Evolutionary conservation across 2,329 filamentous ascomycete species (phyloP), one percentile per base, ranked within the genome.

Genomic region (Trichoderma simmonsii): DNA sequence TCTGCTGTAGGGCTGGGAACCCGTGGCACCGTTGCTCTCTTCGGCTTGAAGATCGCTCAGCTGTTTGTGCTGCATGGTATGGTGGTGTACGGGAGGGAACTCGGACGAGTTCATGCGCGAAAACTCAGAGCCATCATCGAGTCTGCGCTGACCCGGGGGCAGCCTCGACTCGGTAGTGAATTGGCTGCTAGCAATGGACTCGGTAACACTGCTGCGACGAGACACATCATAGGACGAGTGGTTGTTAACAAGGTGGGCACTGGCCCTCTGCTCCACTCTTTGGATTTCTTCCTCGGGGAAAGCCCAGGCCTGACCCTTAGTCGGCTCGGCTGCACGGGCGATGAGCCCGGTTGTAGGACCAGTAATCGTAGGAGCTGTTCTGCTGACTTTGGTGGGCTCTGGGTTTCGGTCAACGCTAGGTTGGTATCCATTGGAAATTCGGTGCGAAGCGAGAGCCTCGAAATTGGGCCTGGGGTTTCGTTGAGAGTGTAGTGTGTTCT

Each of bases 271-370:
- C 78, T 74, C 74, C n/a, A 86, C 78, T 69, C 86, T 82, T 72
- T 88, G 85, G 3, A 92, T 89, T 67, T 90, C 88, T 69, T 92
- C 89, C 77, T 93, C 92, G 1, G 93, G 92, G 76, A 95, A 95
- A 75, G 93, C 93, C 92, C 93, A 95, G 5, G 93, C 91, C 79
- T 92, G 92, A 79, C 93, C 93, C 80, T 94, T 94, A 12, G 92
- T 95, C 6, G 93, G 92, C 79, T 93, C 91, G 34, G 92, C 90
- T 51, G 93, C 93, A 75, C 85, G 90, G 77, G 88, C 91, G 83
- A 86, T 93, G 77, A 84, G 89, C 81, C 86, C 88, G 68, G 84
- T 90, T 75, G 85, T 91, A 74, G 85, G 92, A 75, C 92, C 92
- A 30, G 91, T 93, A 76, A 95, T 95, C 9, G 92, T 89, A 6